A percentile compares a stretch with the other conserved stretches of the same genome.
Conservation (phyloP, 2,329 filamentous ascomycete species). For the Metarhizium robertsii region DNA sequence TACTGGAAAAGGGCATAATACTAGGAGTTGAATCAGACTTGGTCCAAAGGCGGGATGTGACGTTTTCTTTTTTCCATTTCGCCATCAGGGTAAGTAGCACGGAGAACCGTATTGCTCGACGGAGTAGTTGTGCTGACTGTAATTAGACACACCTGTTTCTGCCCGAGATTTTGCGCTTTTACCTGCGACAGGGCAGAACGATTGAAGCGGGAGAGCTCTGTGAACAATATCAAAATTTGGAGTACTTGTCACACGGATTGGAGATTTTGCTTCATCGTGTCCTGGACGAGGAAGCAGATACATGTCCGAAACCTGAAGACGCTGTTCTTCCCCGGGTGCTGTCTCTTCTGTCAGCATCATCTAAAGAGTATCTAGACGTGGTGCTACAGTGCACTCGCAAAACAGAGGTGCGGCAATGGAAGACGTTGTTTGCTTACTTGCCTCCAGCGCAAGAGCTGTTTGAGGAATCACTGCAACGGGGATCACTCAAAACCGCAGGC, state of each 20-base stretch:
- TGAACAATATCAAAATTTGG: slow-evolving; percentile 74
- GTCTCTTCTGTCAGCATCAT: slow-evolving; percentile 60
- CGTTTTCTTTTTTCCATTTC: slow-evolving; percentile 83
- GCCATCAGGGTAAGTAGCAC: slow-evolving; percentile 62
- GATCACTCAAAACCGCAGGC: slow-evolving; percentile 85
- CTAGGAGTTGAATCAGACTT: slow-evolving; percentile 87
- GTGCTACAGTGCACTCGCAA: slow-evolving; percentile 96
- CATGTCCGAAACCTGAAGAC: slow-evolving; percentile 51
- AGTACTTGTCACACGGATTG: slow-evolving; percentile 87
- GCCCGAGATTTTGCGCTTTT: slow-evolving; percentile 74
- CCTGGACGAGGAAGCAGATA: slow-evolving; percentile 87
- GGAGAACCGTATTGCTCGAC: background rate
- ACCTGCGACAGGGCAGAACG: slow-evolving; percentile 67
- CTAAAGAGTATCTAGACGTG: slow-evolving; percentile 84
- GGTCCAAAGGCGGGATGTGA: slow-evolving; percentile 84
- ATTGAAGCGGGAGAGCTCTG: slow-evolving; percentile 73
- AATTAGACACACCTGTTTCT: slow-evolving; percentile 81
- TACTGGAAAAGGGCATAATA: slow-evolving; percentile 83
- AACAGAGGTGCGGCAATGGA: slow-evolving; percentile 91
- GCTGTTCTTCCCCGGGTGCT: slow-evolving; percentile 55
- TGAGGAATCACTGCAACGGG: slow-evolving; percentile 78
- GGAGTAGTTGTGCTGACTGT: background rate
- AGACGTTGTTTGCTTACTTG: slow-evolving; percentile 83
- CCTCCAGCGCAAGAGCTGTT: slow-evolving; percentile 88
- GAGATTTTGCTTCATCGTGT: slow-evolving; percentile 90